A percentile compares a stretch with the other conserved stretches of the same genome.
phyloP scores from a whole-genome alignment of 257 asterid species.

The Thymus quinquecostatus region DNA sequence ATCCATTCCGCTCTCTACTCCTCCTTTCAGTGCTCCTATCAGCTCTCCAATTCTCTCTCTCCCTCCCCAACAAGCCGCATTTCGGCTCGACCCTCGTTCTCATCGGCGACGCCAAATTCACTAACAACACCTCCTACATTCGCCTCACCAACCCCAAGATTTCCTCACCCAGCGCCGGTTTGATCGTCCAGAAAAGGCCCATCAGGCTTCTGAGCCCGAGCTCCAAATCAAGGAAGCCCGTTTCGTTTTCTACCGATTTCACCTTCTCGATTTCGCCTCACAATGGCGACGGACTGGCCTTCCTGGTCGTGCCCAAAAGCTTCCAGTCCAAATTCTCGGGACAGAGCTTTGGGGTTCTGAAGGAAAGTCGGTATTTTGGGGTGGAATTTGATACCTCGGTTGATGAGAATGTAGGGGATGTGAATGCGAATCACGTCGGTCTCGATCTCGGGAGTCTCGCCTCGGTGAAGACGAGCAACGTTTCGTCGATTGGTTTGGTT shows the following conservation, averaged over 20 bases:
- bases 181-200: conserved; percentile 58
- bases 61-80: conserved; percentile 46
- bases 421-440: conserved; percentile 63
- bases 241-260: conserved; percentile 77
- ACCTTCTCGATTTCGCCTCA: conserved; percentile 68
- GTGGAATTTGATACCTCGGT: conserved; percentile 63
- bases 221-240: conserved; percentile 41
- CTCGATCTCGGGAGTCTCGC: conserved; percentile 60
- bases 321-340: conserved; percentile 39
- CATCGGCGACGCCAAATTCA: conserved; percentile 61
- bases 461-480: conserved; percentile 57
- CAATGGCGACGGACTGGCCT: conserved; percentile 64
- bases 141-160: conserved; percentile 56
- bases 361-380: conserved; percentile 50
- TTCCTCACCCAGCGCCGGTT: conserved; percentile 63
- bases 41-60: conserved; percentile 40
- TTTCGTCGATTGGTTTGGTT: conserved; percentile 53
- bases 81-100: conserved; percentile 55
- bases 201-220: conserved; percentile 44
- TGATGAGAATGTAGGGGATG: conserved; percentile 52
- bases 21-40: conserved; percentile 37
- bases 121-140: conserved; percentile 36
- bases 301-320: conserved; percentile 53
- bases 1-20: conserved; percentile 28
- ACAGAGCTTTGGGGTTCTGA: conserved; percentile 47